phyloP scores from a whole-genome alignment of 2,329 filamentous ascomycete species.

The Microcyclospora tardicrescens region DNA sequence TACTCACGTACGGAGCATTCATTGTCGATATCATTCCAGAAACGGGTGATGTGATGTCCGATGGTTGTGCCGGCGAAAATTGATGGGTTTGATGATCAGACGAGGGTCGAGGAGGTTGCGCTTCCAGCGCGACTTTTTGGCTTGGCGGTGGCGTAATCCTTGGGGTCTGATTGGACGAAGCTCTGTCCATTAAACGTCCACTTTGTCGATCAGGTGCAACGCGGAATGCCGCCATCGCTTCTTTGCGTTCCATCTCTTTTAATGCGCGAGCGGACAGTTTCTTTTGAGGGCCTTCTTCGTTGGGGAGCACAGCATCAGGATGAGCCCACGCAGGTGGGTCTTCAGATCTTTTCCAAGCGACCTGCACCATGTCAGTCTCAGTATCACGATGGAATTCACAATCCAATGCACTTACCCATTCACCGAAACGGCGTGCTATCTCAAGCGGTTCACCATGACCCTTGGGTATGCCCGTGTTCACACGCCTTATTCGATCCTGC shows the following conservation, averaged over 20 bases:
- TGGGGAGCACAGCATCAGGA: constrained; percentile 41
- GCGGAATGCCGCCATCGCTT: constrained; percentile 31
- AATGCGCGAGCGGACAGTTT: constrained; percentile 43
- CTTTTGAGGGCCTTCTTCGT: constrained; percentile 36
- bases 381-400: too few relatives aligned
- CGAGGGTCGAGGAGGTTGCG: constrained; percentile 17
- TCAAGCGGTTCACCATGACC: constrained; percentile 48
- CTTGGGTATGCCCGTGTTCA: constrained; percentile 51
- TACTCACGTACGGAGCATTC: constrained; percentile 28
- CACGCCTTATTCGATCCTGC: constrained; percentile 44
- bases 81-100: constrained; percentile 18
- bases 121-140: constrained; percentile 4
- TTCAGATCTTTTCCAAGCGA: constrained; percentile 55
- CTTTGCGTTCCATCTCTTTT: constrained; percentile 43
- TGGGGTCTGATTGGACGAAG: constrained; percentile 3
- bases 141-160: constrained; percentile 7
- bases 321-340: constrained; percentile 49
- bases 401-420: constrained; percentile 32
- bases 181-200: constrained; percentile 23
- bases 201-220: constrained; percentile 34
- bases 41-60: constrained; percentile 9
- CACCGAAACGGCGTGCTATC: constrained; percentile 45
- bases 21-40: constrained; percentile 16
- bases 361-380: constrained; percentile 7
- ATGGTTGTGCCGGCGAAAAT: constrained; percentile 9